Percentiles rank a stretch among this genome's conserved stretches.
These are phyloP conservation scores for Calonectria naviculata DNA, from an alignment of 2,329 filamentous ascomycete species.

Conservation along the genomic window DNA sequence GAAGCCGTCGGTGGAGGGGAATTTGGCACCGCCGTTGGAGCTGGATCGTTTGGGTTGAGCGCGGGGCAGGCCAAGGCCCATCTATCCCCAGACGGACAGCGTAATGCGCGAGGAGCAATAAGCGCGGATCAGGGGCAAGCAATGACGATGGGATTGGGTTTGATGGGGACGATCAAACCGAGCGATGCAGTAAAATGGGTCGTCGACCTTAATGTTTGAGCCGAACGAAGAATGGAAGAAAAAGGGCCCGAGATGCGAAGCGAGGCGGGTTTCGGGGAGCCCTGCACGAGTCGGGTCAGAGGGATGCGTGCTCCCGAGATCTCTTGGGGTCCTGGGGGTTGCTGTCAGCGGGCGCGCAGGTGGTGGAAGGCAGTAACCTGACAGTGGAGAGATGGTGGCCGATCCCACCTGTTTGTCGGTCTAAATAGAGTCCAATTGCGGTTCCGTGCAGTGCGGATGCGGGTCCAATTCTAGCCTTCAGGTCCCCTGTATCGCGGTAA, in stretches of 20 bases:
- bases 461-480: not conserved
- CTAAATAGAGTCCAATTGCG: not conserved
- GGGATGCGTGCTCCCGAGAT: conserved; percentile 1
- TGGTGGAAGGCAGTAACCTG: not conserved
- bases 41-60: not conserved
- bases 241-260: not conserved
- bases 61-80: conserved; percentile 14
- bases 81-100: conserved; percentile 1
- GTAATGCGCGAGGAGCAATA: not conserved
- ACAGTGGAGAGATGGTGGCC: conserved; percentile 8
- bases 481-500: not conserved
- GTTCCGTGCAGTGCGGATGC: conserved; percentile 1
- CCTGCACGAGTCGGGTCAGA: conserved; percentile 7
- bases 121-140: not conserved
- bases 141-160: not conserved
- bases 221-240: not conserved
- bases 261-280: not conserved
- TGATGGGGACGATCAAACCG: not conserved
- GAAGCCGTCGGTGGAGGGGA: conserved; percentile 10
- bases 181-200: not conserved
- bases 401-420: conserved; percentile 7
- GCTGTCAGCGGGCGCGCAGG: not conserved
- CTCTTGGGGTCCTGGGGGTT: not conserved
- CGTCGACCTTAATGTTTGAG: not conserved
- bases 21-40: not conserved